Base-by-base conservation (phyloP, 768 basidiomycete genomes). In the Russula lepida region DNA sequence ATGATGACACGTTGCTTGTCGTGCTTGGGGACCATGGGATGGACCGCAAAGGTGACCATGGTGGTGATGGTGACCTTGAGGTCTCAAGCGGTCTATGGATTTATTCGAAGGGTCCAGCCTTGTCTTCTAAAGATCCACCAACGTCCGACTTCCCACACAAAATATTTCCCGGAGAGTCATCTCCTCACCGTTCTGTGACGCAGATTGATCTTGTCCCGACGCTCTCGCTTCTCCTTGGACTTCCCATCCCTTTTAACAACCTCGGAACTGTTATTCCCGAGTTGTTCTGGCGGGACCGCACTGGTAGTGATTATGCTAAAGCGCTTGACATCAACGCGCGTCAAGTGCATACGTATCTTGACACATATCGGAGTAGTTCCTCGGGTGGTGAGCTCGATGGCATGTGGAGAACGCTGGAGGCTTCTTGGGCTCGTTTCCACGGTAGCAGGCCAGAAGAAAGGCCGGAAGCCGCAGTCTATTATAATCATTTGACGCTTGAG, bases 11-110 rank as follows among this genome's bases (percentile, higher is more conserved):
- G 0, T 76, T 99, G 0, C 79, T 99, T 6, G 83, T 99, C 57
- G 80, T 99, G 1, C 77, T 98, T 1, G 97, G 97, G 1, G 95
- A 99, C 70, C 97, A 98, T 68, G 97, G 97, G 0, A 98, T 99
- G 97, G 94, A 98, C 68, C 77, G 81, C 43, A 81, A 88, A 23
- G 97, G 97, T 2, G 95, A 99, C 67, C 95, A 98, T 66, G 97
- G 97, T 0, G 95, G 97, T 1, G 97, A 98, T 68, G 86, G 87
- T 0, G 76, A 77, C 4, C 80, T 88, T 30, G 95, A 99, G 70
- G 92, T 92, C 0, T 86, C 89, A 12, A 78, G 92, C 1, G 93
- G 81, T 0, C 73, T 95, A 39, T 98, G 95, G 95, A 75, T 98
- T 47, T 99, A 97, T 74, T 89, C 88, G 75, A 95, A 95, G 71